A percentile compares a stretch with the other conserved stretches of the same genome.
Conservation (phyloP, 2,329 filamentous ascomycete species). For the Parafenestella ontariensis region DNA sequence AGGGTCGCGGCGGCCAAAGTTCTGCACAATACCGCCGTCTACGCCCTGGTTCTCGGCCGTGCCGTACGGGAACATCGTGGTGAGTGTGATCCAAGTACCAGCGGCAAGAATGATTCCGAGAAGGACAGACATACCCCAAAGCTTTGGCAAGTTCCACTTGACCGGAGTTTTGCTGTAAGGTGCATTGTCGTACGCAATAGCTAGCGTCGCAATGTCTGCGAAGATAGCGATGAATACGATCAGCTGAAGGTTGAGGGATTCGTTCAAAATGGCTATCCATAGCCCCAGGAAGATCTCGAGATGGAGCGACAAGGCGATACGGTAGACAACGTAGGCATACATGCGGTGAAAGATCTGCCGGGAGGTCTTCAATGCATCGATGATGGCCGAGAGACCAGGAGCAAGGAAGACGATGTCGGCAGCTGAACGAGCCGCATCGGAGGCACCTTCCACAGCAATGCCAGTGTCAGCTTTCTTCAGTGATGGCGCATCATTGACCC, state of each 20-base stretch:
- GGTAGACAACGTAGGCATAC: constrained; percentile 95
- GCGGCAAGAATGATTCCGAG: constrained; percentile 81
- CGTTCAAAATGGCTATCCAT: constrained; percentile 89
- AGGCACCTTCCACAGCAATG: constrained; percentile 92
- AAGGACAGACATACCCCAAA: constrained; percentile 90
- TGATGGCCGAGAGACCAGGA: constrained; percentile 89
- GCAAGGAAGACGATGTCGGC: constrained; percentile 95
- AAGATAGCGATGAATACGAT: constrained; percentile 96
- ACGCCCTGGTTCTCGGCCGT: constrained; percentile 57
- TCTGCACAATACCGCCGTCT: constrained; percentile 86
- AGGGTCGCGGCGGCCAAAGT: constrained; percentile 81
- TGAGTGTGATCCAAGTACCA: constrained; percentile 88
- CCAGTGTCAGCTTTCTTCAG: constrained; percentile 96
- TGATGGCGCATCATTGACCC: constrained; percentile 92
- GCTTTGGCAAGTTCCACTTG: constrained; percentile 94
- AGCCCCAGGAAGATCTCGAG: constrained; percentile 90
- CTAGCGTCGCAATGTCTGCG: constrained; percentile 88
- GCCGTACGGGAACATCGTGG: constrained; percentile 72
- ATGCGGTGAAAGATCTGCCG: constrained; percentile 97
- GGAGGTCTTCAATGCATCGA: constrained; percentile 89
- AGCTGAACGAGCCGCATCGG: constrained; percentile 87
- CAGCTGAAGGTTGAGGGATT: constrained; percentile 81
- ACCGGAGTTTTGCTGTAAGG: constrained; percentile 85
- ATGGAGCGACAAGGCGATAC: constrained; percentile 90
- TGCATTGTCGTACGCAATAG: constrained; percentile 92